phyloP scores from a whole-genome alignment of 345 rosid species.

The Eucalyptus shirleyi region DNA sequence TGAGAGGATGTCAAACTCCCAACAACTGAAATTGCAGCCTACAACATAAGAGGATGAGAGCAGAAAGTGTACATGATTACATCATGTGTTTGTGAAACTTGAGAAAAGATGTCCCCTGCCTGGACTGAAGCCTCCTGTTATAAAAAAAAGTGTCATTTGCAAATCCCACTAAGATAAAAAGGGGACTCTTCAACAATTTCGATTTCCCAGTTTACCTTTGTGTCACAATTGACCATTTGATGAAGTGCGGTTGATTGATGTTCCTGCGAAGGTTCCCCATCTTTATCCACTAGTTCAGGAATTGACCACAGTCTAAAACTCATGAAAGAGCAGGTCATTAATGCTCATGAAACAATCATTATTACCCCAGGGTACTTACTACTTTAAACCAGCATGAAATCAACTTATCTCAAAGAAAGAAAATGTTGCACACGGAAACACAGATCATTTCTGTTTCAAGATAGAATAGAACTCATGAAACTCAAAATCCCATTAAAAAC shows the following conservation, averaged over 20 bases:
- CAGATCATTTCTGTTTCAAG: neutral
- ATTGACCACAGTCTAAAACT: conserved; percentile 44
- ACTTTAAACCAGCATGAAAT: neutral
- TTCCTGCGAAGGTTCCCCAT: conserved; percentile 14
- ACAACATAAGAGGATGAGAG: neutral
- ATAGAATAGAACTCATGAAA: neutral
- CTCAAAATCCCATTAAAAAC: neutral
- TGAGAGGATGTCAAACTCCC: neutral
- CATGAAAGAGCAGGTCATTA: neutral
- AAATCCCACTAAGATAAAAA: neutral
- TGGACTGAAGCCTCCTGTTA: conserved; percentile 33
- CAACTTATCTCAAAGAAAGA: neutral
- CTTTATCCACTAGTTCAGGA: conserved; percentile 27
- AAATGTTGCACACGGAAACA: neutral
- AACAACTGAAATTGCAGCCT: neutral
- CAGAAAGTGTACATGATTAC: conserved; percentile 55
- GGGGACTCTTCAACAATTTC: neutral
- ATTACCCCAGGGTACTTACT: neutral
- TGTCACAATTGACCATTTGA: conserved; percentile 51
- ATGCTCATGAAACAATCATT: neutral
- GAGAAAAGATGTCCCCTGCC: conserved; percentile 72
- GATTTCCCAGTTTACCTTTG: conserved; percentile 40
- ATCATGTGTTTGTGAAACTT: conserved; percentile 85
- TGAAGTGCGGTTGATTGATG: conserved; percentile 23
- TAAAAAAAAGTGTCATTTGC: neutral